A percentile compares a stretch with the other conserved stretches of the same genome.
Conservation (phyloP, 2,329 filamentous ascomycete genomes). For the Byssochlamys sp. region DNA sequence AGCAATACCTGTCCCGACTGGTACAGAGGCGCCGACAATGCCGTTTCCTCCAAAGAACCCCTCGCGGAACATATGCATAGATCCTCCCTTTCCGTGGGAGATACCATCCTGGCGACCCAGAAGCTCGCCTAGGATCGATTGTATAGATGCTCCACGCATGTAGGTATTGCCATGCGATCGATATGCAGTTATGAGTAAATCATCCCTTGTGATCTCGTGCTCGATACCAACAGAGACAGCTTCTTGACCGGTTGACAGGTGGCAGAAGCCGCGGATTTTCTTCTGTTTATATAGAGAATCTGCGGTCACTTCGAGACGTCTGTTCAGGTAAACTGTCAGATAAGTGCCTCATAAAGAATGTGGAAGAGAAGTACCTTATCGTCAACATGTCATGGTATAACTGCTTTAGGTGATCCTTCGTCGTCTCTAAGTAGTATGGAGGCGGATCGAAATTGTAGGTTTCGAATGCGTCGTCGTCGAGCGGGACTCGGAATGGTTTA, state of each 20-base stretch:
- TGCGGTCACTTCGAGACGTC: slow-evolving; percentile 96
- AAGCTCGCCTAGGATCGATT: slow-evolving; percentile 83
- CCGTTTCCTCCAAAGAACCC: slow-evolving; percentile 94
- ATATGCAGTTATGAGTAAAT: slow-evolving; percentile 90
- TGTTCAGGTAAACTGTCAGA: slow-evolving; percentile 27
- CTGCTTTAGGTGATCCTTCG: slow-evolving; percentile 88
- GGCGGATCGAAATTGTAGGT: slow-evolving; percentile 94
- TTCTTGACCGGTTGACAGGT: slow-evolving; percentile 92
- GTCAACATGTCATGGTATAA: slow-evolving; percentile 95
- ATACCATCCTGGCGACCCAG: slow-evolving; percentile 85
- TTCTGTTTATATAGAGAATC: slow-evolving; percentile 97
- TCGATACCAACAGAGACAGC: slow-evolving; percentile 89
- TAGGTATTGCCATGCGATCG: slow-evolving; percentile 90
- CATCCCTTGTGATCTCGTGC: slow-evolving; percentile 73
- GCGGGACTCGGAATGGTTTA: slow-evolving; percentile 72
- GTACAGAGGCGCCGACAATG: slow-evolving; percentile 91
- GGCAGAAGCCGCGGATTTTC: slow-evolving; percentile 97
- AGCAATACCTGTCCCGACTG: slow-evolving; percentile 81
- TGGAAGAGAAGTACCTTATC: slow-evolving; percentile 55
- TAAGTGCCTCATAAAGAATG: slow-evolving; percentile 2
- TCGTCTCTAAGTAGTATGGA: slow-evolving; percentile 75
- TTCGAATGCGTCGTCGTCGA: slow-evolving; percentile 94
- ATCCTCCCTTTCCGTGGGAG: slow-evolving; percentile 89
- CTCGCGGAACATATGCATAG: slow-evolving; percentile 97
- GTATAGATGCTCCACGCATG: slow-evolving; percentile 78